Conservation (phyloP, 1,284 basidiomycete species). For the Xerocomus nothofagi region DNA sequence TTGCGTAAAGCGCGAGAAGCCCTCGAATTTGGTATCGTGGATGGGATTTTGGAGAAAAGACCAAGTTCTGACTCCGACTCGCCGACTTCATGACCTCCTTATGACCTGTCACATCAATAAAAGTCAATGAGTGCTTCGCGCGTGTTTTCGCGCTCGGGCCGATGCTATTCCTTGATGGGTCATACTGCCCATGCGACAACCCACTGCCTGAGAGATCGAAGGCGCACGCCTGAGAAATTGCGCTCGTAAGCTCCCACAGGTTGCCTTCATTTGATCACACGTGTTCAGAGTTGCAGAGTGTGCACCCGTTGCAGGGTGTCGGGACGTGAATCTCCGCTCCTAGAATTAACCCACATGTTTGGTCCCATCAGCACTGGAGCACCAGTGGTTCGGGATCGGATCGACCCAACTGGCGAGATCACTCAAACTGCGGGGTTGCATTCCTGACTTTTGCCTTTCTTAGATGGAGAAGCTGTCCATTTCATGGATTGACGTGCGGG, state of each 20-base stretch:
- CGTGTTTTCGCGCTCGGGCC: slow-evolving; percentile 11
- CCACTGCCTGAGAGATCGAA: slow-evolving; percentile 16
- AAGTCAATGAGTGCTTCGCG: slow-evolving; percentile 10
- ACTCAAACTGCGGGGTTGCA: slow-evolving; percentile 35
- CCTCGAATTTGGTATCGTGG: slow-evolving; percentile 86
- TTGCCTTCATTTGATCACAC: slow-evolving; percentile 21
- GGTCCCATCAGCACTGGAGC: slow-evolving; percentile 8
- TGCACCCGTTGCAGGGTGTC: slow-evolving; percentile 16
- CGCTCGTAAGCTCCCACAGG: slow-evolving; percentile 22
- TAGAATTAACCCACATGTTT: slow-evolving; percentile 21
- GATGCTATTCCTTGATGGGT: slow-evolving; percentile 4
- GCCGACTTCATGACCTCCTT: slow-evolving; percentile 24
- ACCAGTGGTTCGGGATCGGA: slow-evolving; percentile 25
- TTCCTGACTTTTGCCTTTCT: slow-evolving; percentile 15
- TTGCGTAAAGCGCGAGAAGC: slow-evolving; percentile 72
- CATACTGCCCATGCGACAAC: slow-evolving; percentile 1
- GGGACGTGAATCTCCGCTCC: slow-evolving; percentile 29
- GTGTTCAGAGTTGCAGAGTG: slow-evolving; percentile 22
- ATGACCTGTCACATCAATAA: slow-evolving; percentile 10
- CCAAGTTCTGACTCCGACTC: slow-evolving; percentile 44
- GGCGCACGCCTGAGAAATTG: slow-evolving; percentile 13
- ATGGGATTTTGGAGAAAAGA: slow-evolving; percentile 80
- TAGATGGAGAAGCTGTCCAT: slow-evolving; percentile 6
- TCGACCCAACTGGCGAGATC: slow-evolving; percentile 22
- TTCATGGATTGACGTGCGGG: slow-evolving; percentile 17